phyloP scores from a whole-genome alignment of 2,329 filamentous ascomycete genomes.

The Metarhizium sp. region DNA sequence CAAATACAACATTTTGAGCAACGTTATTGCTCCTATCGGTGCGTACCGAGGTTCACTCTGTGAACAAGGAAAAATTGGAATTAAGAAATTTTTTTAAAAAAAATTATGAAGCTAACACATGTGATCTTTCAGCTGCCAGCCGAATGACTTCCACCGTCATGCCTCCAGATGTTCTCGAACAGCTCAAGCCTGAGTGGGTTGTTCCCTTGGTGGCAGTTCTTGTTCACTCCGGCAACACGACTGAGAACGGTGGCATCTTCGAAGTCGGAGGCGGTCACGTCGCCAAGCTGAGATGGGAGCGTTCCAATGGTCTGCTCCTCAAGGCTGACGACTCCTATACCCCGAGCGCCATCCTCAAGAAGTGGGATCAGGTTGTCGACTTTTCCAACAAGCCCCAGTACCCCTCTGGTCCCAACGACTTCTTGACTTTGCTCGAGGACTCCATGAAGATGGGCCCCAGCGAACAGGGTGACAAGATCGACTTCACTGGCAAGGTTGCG shows the following conservation, averaged over 20 bases:
- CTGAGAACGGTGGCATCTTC: constrained; percentile 82
- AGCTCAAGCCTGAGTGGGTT: constrained; percentile 87
- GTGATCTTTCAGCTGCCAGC: constrained; percentile 57
- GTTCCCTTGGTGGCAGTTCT: constrained; percentile 86
- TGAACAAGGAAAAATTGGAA: constrained; percentile 3
- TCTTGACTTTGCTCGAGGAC: constrained; percentile 75
- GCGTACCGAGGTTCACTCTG: constrained; percentile 12
- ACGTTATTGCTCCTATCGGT: constrained; percentile 84
- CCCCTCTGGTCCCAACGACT: constrained; percentile 78
- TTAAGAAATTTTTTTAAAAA: too few species aligned
- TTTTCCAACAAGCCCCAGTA: constrained; percentile 67
- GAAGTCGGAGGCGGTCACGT: constrained; percentile 89
- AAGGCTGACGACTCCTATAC: constrained; percentile 85
- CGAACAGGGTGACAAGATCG: constrained; percentile 61
- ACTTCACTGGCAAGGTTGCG: constrained; percentile 78
- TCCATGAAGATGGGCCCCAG: constrained; percentile 69
- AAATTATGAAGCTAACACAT: not conserved
- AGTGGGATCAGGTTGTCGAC: constrained; percentile 82
- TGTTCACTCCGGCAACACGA: constrained; percentile 73
- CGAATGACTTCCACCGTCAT: constrained; percentile 94
- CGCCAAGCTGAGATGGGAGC: constrained; percentile 92
- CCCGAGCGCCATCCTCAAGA: constrained; percentile 75
- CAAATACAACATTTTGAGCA: constrained; percentile 96
- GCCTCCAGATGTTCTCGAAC: constrained; percentile 83
- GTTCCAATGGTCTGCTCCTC: constrained; percentile 77